Evolutionary conservation across 1,284 basidiomycete species (phyloP), one percentile per base, ranked within the genome.

Genomic region (Phaffia rhodozyma): DNA sequence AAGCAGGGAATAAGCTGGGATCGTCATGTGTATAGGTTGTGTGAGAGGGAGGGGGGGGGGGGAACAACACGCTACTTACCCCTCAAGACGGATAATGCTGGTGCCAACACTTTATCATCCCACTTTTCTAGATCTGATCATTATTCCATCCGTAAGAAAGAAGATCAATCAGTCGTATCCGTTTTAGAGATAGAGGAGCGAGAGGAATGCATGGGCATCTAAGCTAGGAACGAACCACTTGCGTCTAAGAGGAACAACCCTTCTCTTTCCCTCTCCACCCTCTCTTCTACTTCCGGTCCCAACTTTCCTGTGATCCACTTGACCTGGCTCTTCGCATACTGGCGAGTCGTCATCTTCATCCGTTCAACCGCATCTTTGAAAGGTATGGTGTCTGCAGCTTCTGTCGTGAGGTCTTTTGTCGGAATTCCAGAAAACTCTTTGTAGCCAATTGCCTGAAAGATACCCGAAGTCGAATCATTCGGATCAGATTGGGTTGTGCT

Each of bases 381-480:
- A 55, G 63, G 65, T 87, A 89, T 6, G 76, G 70, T 59, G 72
- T 69, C 50, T 68, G 66, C 55, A 47, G 62, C 62, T 11, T 67
- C 71, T 5, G 47, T 75, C 67, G 67, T 80, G 75, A 9, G 81
- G 75, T 25, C 20, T 6, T 60, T 75, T 75, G 57, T 75, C 58
- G 50, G 78, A 68, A 67, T 78, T 3, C 61, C 67, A 71, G 62
- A 87, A 77, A 97, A 97, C 75, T 97, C 92, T 73, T 86, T 89
- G 76, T 89, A 97, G 1, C 93, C 94, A 60, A 99, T 98, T 0
- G 91, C 84, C 74, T 99, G 96, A 73, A 89, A 97, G 63, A 98
- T 89, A 0, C 94, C 94, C 0, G 83, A 75, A 0, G 86, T 88
- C 69, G 84, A 87, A 71, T 89, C 82, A 25, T 58, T 32, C 21